Base-by-base conservation (phyloP, 2,329 filamentous ascomycete species). In the Fusarium pseudocircinatum region DNA sequence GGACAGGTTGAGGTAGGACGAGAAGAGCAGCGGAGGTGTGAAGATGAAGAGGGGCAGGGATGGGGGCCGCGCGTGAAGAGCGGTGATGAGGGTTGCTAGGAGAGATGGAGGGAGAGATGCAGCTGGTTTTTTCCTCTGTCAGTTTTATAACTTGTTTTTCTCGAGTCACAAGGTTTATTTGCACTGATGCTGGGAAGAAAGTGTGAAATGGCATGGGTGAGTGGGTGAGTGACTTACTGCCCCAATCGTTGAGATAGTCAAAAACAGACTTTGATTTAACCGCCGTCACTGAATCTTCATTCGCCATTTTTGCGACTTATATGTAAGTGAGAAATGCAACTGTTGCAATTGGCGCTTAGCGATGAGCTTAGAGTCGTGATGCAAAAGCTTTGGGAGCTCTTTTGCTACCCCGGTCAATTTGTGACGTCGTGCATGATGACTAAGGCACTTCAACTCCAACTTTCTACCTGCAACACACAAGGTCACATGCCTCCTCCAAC, bases 1-100 rank as follows among this genome's bases (percentile, higher is more conserved):
- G 26, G 88, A 87, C 12, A 91, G 84, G 79, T 89, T 89, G 76
- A 89, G 85, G 81, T 90, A 91, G 78, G 85, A 86, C 60, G 85
- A 83, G 81, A 90, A 89, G 63, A 89, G 80, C 37, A 90, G 85
- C 32, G 87, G 83, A 30, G 86, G 86, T n/a, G 83, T 80, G 77
- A 86, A 85, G 73, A 87, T 81, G 77, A 88, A 84, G 76, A 90
- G 83, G 40, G 88, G 86, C 7, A 88, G 80, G 18, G 82, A 86
- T 54, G 88, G 78, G 39, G 89, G 89, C 6, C 87, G 87, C 49
- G 83, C 83, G 83, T 90, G 89, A 22, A 90, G 85, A 40, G 88
- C 84, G 16, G 87, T 85, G 66, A 90, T 83, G 44, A 90, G 84
- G 50, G 88, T 89, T 44, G 87, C 88, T 28, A 90, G 84, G 49